A percentile compares a stretch with the other conserved stretches of the same genome.
Conservation (phyloP, 2,329 filamentous ascomycete species). For the Alternaria arborescens region DNA sequence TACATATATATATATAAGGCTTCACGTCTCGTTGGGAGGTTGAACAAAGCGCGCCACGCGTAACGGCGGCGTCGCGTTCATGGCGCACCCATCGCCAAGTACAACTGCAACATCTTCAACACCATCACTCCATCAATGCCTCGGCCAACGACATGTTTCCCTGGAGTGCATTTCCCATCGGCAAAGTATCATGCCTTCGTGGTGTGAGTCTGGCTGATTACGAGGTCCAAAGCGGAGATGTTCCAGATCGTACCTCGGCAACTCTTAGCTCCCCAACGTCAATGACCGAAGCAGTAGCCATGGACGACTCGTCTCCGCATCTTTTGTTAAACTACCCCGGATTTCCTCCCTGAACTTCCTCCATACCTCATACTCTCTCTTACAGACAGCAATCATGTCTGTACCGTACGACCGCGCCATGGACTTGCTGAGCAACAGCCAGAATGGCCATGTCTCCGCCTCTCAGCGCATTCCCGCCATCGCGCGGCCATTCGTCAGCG, state of each 20-base stretch:
- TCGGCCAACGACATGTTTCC: not conserved
- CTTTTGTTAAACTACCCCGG: conserved; percentile 28
- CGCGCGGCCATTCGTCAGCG: conserved; percentile 74
- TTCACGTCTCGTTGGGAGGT: not conserved
- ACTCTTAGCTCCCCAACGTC: conserved; percentile 21
- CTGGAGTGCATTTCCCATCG: not conserved
- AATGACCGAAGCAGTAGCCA: conserved; percentile 29
- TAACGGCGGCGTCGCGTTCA: conserved; percentile 1
- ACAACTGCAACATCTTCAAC: not conserved
- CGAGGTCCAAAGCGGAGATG: conserved; percentile 13
- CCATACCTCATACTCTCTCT: not conserved
- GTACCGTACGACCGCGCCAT: conserved; percentile 34
- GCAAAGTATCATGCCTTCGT: conserved; percentile 1
- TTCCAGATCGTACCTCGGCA: conserved; percentile 35
- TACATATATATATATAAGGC: not conserved
- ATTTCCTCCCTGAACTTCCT: conserved; percentile 13
- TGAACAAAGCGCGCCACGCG: conserved; percentile 1
- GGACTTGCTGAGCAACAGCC: conserved; percentile 46
- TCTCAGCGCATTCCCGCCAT: conserved; percentile 67
- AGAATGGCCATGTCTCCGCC: conserved; percentile 54
- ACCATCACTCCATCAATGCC: not conserved
- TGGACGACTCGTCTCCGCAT: conserved; percentile 27
- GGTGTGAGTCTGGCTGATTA: conserved; percentile 2
- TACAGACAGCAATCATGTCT: conserved; percentile 36
- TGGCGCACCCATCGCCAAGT: not conserved